Evolutionary conservation across 495 filamentous ascomycete genomes (phyloP).

Genomic region (Aspergillus indologenus): DNA sequence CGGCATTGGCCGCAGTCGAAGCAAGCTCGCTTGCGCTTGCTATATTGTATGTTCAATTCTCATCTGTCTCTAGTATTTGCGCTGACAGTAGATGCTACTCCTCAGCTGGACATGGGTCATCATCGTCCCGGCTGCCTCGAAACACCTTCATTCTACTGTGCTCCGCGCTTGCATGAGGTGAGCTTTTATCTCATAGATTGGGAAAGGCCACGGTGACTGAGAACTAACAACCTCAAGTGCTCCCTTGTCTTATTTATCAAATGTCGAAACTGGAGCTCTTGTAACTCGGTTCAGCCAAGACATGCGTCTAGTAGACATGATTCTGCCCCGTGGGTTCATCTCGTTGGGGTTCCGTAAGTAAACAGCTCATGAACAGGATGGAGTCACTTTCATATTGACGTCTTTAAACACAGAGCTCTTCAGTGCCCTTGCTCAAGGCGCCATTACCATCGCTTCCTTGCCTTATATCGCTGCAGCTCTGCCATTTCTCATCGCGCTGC

Average conservation of each 20-base stretch:
- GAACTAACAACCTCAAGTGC: too few species aligned
- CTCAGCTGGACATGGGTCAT: constrained; percentile 21
- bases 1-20: constrained; percentile 18
- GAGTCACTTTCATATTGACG: constrained; percentile 2
- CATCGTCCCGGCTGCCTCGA: constrained; percentile 24
- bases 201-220: too few species aligned
- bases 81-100: too few species aligned
- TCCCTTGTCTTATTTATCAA: too few species aligned
- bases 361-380: too few species aligned
- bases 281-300: constrained; percentile 49
- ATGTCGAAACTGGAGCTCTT: constrained; percentile 36
- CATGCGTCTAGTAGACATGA: constrained; percentile 41
- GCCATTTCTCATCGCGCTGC: constrained; percentile 24
- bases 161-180: too few species aligned
- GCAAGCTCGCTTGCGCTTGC: constrained; percentile 12
- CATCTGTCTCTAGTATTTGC: constrained; percentile 5
- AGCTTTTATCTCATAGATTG: too few species aligned
- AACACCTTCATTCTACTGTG: neutral
- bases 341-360: neutral
- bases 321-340: constrained; percentile 25
- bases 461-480: constrained; percentile 33
- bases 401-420: constrained; percentile 14
- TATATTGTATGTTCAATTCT: too few species aligned
- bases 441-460: constrained; percentile 17
- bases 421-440: constrained; percentile 25